A percentile compares a stretch with the other conserved stretches of the same genome.
phyloP scores from a whole-genome alignment of 2,329 filamentous ascomycete genomes.

The Helotiales sp. region DNA sequence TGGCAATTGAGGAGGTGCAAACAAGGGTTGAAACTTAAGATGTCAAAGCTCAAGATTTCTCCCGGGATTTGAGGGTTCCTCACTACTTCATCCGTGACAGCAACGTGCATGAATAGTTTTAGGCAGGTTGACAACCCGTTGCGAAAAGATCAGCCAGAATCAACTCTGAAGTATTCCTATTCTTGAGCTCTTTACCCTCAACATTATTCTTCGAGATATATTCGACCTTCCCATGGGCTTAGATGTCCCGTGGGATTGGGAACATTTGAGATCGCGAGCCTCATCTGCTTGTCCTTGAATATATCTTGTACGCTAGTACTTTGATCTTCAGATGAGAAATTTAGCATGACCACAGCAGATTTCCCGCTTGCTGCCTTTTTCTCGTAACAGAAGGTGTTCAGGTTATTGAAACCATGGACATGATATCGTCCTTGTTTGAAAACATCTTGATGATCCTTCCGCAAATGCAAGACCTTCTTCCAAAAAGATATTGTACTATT shows the following conservation, averaged over 20 bases:
- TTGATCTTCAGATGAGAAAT: background rate
- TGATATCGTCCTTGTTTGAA: conserved; percentile 17
- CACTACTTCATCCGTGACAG: background rate
- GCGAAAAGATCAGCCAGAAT: background rate
- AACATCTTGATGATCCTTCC: conserved; percentile 14
- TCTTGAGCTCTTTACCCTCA: background rate
- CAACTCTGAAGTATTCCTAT: background rate
- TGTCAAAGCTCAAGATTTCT: background rate
- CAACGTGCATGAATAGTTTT: background rate
- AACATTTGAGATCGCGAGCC: background rate
- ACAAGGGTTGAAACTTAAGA: background rate
- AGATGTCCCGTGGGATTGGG: background rate
- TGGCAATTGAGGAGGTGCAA: background rate
- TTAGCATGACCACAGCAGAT: background rate
- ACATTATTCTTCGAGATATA: background rate
- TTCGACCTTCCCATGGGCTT: background rate
- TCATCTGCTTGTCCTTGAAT: background rate
- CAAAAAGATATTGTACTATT: conserved; percentile 16
- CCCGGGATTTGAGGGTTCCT: background rate
- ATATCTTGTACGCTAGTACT: background rate
- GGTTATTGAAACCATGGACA: background rate
- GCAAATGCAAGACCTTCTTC: conserved; percentile 13
- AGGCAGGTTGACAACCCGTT: background rate
- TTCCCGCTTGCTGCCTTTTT: background rate
- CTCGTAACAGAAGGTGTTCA: background rate